Conservation (phyloP, 73 alveolate species). For the Paramecium caudatum region DNA sequence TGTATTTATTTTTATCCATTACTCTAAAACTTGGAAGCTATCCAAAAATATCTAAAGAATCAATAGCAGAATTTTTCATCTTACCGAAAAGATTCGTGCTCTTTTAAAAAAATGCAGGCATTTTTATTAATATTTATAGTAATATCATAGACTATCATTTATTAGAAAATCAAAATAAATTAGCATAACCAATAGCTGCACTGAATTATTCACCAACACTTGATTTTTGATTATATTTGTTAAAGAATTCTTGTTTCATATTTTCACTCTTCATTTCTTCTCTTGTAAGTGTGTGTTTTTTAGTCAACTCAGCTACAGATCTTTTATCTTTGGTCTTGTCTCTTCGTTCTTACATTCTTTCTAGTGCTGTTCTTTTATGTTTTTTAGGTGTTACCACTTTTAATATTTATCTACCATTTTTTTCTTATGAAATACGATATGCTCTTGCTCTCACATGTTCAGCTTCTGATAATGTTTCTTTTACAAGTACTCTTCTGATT, state of each 20-base stretch:
- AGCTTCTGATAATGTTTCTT: slow-evolving; percentile 44
- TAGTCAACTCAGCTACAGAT: not conserved
- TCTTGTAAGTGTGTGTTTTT: slow-evolving; percentile 29
- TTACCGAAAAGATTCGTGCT: not conserved
- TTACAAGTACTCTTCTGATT: slow-evolving; percentile 31
- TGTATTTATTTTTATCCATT: slow-evolving; percentile 2
- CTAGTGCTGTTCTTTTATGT: not conserved
- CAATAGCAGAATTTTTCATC: not conserved
- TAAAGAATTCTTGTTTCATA: slow-evolving; percentile 17
- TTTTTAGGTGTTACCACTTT: not conserved
- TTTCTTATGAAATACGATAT: not conserved
- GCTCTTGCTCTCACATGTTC: slow-evolving; percentile 62
- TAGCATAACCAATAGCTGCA: slow-evolving; percentile 53
- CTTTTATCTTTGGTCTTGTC: not conserved
- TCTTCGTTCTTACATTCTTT: not conserved
- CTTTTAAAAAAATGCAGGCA: not conserved
- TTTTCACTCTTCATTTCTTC: slow-evolving; percentile 32
- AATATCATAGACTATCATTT: too few relatives aligned
- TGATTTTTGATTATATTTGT: slow-evolving; percentile 1
- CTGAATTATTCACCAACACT: slow-evolving; percentile 45
- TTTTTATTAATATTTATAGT: not conserved
- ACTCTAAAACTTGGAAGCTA: slow-evolving; percentile 14
- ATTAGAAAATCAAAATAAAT: slow-evolving; percentile 65
- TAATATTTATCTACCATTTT: not conserved
- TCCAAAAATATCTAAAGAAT: slow-evolving; percentile 46